These are phyloP conservation scores for Neonothopanus nambi DNA, from an alignment of 1,284 basidiomycete species.

Conservation along the genomic window DNA sequence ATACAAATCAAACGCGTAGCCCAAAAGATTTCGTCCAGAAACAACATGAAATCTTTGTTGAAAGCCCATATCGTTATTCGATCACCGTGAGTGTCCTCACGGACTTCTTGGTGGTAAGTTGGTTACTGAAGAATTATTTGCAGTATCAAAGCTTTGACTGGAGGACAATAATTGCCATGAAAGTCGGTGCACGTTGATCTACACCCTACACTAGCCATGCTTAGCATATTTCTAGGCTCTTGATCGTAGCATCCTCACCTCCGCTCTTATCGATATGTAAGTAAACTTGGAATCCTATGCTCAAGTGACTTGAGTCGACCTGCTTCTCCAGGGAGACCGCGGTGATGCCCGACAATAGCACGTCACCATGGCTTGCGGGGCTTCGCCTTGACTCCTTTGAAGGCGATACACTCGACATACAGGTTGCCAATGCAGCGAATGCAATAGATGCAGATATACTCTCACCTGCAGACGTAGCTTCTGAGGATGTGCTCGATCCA, in stretches of 20 bases:
- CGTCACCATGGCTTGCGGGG: conserved; percentile 65
- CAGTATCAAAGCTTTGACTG: conserved; percentile 80
- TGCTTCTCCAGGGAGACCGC: conserved; percentile 40
- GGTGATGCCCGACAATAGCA: conserved; percentile 35
- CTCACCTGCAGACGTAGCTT: conserved; percentile 57
- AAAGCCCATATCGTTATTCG: conserved; percentile 54
- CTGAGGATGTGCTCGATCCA: conserved; percentile 44
- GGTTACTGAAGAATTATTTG: neutral
- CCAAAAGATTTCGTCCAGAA: conserved; percentile 67
- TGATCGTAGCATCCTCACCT: conserved; percentile 51
- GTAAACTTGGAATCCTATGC: conserved; percentile 17
- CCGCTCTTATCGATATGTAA: conserved; percentile 65
- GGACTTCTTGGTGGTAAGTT: neutral
- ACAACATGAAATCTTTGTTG: conserved; percentile 57
- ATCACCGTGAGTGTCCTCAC: conserved; percentile 56
- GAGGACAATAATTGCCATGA: conserved; percentile 71
- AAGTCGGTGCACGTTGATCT: conserved; percentile 36
- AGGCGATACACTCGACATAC: conserved; percentile 51
- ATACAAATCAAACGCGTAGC: conserved; percentile 54
- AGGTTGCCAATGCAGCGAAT: conserved; percentile 67
- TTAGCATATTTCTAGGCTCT: conserved; percentile 32
- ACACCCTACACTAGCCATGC: neutral
- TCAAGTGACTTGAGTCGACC: neutral
- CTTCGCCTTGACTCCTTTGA: conserved; percentile 56
- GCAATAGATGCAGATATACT: conserved; percentile 66